Evolutionary conservation across 345 rosid species (phyloP).

Genomic region (Euphorbia peplus): DNA sequence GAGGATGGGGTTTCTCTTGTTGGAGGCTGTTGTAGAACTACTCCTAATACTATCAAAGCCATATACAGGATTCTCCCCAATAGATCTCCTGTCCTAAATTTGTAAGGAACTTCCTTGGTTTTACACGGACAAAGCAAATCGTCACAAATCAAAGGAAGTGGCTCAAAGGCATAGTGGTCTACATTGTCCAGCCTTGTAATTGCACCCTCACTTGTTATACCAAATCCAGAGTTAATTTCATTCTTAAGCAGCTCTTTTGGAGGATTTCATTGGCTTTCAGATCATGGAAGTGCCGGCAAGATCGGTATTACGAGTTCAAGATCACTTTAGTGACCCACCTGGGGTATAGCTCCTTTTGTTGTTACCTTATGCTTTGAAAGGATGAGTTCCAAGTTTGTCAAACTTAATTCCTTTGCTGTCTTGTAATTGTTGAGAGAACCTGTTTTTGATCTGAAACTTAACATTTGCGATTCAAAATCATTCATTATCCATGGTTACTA

Average conservation of each 20-base stretch:
- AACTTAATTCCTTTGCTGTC: too few species aligned
- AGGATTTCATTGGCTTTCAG: not conserved
- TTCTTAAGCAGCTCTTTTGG: not conserved
- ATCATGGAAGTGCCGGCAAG: not conserved
- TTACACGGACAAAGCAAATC: not conserved
- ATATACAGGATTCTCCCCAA: constrained; percentile 41
- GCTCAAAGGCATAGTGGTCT: not conserved
- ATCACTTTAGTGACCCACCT: not conserved
- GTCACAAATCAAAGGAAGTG: constrained; percentile 4
- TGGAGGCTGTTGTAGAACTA: constrained; percentile 55
- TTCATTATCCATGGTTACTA: not conserved
- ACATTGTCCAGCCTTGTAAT: not conserved
- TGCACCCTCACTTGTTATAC: not conserved
- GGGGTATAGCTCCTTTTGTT: not conserved
- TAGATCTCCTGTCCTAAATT: constrained; percentile 26
- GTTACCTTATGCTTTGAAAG: not conserved
- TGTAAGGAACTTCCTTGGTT: not conserved
- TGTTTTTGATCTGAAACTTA: not conserved
- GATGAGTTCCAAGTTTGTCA: not conserved
- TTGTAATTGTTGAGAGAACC: too few species aligned
- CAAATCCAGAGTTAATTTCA: not conserved
- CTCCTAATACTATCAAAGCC: constrained; percentile 63
- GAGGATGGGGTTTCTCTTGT: constrained; percentile 64
- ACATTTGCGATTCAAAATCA: not conserved
- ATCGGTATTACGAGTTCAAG: not conserved